A percentile compares a stretch with the other conserved stretches of the same genome.
phyloP scores from a whole-genome alignment of 1,284 basidiomycete genomes.

The Megacollybia platyphylla region DNA sequence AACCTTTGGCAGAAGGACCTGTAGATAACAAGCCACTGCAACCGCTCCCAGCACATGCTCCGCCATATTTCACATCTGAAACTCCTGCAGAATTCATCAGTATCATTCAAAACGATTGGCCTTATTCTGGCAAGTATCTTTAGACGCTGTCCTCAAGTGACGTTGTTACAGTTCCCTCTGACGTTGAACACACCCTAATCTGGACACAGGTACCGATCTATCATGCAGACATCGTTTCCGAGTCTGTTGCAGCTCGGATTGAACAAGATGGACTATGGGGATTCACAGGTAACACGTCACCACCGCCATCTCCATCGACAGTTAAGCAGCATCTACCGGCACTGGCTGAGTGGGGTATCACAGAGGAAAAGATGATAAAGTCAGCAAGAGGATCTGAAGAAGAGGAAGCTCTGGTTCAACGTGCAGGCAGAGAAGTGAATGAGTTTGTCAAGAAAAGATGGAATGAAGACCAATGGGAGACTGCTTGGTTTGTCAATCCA shows the following conservation, averaged over 20 bases:
- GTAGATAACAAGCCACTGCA: slow-evolving; percentile 4
- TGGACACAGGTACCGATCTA: slow-evolving; percentile 66
- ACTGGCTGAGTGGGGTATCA: slow-evolving; percentile 57
- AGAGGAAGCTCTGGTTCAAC: slow-evolving; percentile 36
- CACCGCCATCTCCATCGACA: slow-evolving; percentile 52
- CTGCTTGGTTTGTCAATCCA: slow-evolving; percentile 79
- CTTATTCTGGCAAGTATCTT: slow-evolving; percentile 51
- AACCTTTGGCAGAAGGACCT: slow-evolving; percentile 2
- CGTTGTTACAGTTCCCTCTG: slow-evolving; percentile 35
- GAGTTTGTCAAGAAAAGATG: slow-evolving; percentile 52
- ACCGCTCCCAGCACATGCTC: slow-evolving; percentile 16
- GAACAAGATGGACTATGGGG: slow-evolving; percentile 67
- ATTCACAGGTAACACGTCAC: slow-evolving; percentile 48
- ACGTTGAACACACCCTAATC: slow-evolving; percentile 63
- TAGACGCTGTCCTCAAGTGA: background rate
- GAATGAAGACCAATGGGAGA: slow-evolving; percentile 63
- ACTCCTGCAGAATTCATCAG: slow-evolving; percentile 47
- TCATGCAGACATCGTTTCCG: slow-evolving; percentile 34
- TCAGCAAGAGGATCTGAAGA: slow-evolving; percentile 32
- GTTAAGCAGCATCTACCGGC: slow-evolving; percentile 44
- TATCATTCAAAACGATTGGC: slow-evolving; percentile 75
- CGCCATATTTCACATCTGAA: slow-evolving; percentile 52
- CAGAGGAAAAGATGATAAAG: slow-evolving; percentile 41
- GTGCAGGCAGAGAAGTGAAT: slow-evolving; percentile 44
- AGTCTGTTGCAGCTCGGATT: slow-evolving; percentile 35